Base-by-base conservation (phyloP, 2,329 filamentous ascomycete species). In the Claviceps arundinis region DNA sequence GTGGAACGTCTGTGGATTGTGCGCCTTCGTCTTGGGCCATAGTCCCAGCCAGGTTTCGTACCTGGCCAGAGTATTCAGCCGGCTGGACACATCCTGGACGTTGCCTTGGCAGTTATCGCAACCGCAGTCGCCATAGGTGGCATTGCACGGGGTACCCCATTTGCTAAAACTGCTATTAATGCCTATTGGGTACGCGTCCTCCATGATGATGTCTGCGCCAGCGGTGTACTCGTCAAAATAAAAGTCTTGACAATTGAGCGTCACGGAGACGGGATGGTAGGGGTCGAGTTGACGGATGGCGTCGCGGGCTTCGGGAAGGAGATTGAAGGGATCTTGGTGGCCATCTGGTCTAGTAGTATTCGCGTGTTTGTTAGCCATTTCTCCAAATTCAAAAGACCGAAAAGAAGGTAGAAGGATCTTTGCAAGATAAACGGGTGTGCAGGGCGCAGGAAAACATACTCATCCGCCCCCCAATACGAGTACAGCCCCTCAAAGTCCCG, bases 211-310 rank as follows among this genome's bases (percentile, higher is more conserved):
- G 60, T 83, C 80, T 4, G 76, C 73, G 17, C 75, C 76, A 2
- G 65, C 60, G 0, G 73, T 67, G 65, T 84, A 83, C 13, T 73
- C 64, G 2, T 65, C 63, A 60, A 79, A 83, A 64, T 81, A 74
- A 64, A 79, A 82, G 64, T 83, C 75, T 51, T 73, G 70, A 68
- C 80, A 83, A 65, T 82, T 83, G 45, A 84, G 70, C 1, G 74
- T 75, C 4, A 82, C 66, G 1, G 74, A 74, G 2, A 80, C 73
- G 0, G 80, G 79, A 64, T 83, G 80, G 63, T 82, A 83, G 0
- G 75, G 76, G 62, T 84, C 80, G 1, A 81, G 62, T 0, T 60
- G 54, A 53, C 69, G 69, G 59, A 81, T 71, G 5, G 70, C 59
- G 37, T 69, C 60, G 58, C 75, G 71, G 0, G 73, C 68, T 19